phyloP scores from a whole-genome alignment of 2,329 filamentous ascomycete genomes.

The Colletotrichum agaves region DNA sequence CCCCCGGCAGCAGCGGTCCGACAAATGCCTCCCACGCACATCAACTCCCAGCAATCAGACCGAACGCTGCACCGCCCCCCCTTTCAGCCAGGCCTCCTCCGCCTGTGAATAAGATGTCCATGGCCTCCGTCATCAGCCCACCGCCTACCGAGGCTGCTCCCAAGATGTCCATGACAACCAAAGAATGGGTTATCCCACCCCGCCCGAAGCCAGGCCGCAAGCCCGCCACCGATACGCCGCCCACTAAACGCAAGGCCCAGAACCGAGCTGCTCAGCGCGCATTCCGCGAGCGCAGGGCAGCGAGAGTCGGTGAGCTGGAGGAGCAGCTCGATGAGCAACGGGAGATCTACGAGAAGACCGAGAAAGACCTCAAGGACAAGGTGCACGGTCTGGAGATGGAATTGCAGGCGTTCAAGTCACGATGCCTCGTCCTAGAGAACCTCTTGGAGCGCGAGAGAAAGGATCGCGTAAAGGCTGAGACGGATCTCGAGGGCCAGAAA shows the following conservation, averaged over 20 bases:
- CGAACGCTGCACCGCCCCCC: constrained; percentile 43
- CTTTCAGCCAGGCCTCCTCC: constrained; percentile 41
- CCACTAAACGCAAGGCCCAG: constrained; percentile 93
- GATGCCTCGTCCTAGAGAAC: constrained; percentile 71
- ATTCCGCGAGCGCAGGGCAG: constrained; percentile 87
- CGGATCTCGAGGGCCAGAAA: constrained; percentile 49
- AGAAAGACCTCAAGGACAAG: constrained; percentile 67
- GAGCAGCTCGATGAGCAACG: constrained; percentile 72
- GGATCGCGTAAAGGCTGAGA: constrained; percentile 57
- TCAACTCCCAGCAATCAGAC: constrained; percentile 37
- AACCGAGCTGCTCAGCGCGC: constrained; percentile 92
- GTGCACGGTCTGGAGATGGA: constrained; percentile 71
- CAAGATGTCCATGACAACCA: constrained; percentile 75
- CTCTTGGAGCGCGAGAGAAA: constrained; percentile 69
- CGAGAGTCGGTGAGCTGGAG: constrained; percentile 81
- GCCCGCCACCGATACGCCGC: constrained; percentile 90
- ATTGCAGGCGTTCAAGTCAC: constrained; percentile 71
- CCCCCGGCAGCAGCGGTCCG: constrained; percentile 26
- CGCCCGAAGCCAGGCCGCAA: constrained; percentile 92
- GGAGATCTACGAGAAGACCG: constrained; percentile 65
- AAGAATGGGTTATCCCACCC: constrained; percentile 87
- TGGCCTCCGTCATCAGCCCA: constrained; percentile 59
- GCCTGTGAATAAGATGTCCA: constrained; percentile 56
- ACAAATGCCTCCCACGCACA: constrained; percentile 36
- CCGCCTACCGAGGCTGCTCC: constrained; percentile 51